Percentiles rank a stretch among this genome's conserved stretches.
Conservation (phyloP, 2,329 filamentous ascomycete species). For the Westerdykella ornata region DNA sequence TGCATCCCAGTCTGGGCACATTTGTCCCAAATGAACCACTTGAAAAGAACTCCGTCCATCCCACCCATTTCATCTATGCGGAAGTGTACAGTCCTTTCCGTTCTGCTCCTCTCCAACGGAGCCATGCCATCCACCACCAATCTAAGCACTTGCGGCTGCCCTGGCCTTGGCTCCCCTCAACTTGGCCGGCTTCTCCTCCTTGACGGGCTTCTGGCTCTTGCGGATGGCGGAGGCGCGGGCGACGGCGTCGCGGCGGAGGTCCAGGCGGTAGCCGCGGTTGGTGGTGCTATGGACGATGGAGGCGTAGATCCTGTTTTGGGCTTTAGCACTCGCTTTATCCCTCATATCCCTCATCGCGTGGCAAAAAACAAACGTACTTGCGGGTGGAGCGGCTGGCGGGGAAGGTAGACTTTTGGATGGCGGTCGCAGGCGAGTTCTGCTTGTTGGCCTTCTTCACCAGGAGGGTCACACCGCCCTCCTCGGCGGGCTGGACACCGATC, state of each 20-base stretch:
- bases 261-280: constrained; percentile 70
- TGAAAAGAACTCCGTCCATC: background rate
- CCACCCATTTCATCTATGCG: background rate
- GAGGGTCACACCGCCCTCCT: constrained; percentile 74
- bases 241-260: constrained; percentile 58
- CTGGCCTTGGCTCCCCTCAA: constrained; percentile 71
- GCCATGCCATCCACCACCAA: background rate
- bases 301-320: constrained; percentile 69
- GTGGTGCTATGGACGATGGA: constrained; percentile 74
- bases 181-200: constrained; percentile 68
- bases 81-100: too few species aligned
- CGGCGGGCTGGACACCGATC: constrained; percentile 66
- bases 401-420: constrained; percentile 60
- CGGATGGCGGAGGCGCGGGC: constrained; percentile 82
- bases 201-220: constrained; percentile 69
- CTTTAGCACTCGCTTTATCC: constrained; percentile 6
- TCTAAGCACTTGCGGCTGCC: constrained; percentile 50
- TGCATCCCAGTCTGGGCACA: constrained; percentile 1
- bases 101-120: too few species aligned
- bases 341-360: background rate
- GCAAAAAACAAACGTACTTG: constrained; percentile 56
- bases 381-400: constrained; percentile 65
- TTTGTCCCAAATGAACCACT: background rate
- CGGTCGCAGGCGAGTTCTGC: constrained; percentile 65
- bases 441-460: constrained; percentile 76